A percentile compares a stretch with the other conserved stretches of the same genome.
These are phyloP conservation scores for Trifolium dubium DNA, from an alignment of 306 rosid species.

Conservation along the genomic window DNA sequence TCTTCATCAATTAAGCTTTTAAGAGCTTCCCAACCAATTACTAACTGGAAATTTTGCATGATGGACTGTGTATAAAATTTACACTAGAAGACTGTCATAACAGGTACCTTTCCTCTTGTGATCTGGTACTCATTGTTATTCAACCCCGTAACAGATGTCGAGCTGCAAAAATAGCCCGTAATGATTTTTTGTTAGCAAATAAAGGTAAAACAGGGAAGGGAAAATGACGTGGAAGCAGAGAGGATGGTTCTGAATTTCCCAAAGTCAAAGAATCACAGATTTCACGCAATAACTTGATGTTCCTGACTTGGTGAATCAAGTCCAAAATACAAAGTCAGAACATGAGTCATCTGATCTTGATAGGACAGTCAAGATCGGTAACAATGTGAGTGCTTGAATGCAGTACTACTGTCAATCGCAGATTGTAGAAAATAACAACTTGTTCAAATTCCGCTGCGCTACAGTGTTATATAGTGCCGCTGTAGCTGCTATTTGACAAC, in stretches of 20 bases:
- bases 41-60: not conserved
- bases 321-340: not conserved
- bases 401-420: not conserved
- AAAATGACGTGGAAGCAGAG: not conserved
- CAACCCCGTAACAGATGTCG: conserved; percentile 76
- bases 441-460: not conserved
- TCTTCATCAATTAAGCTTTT: conserved; percentile 11
- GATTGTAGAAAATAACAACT: not conserved
- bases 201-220: not conserved
- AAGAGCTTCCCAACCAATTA: conserved; percentile 13
- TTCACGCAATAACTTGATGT: not conserved
- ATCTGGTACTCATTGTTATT: conserved; percentile 97
- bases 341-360: not conserved
- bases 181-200: not conserved
- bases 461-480: not conserved
- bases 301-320: not conserved
- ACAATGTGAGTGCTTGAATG: not conserved
- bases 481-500: not conserved
- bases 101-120: conserved; percentile 80
- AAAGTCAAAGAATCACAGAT: not conserved
- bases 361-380: not conserved
- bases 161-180: conserved; percentile 49
- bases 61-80: not conserved
- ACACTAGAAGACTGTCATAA: conserved; percentile 14
- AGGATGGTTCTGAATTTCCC: not conserved